phyloP scores from a whole-genome alignment of 2,329 filamentous ascomycete genomes.

The Aspergillus quadrilineatus region DNA sequence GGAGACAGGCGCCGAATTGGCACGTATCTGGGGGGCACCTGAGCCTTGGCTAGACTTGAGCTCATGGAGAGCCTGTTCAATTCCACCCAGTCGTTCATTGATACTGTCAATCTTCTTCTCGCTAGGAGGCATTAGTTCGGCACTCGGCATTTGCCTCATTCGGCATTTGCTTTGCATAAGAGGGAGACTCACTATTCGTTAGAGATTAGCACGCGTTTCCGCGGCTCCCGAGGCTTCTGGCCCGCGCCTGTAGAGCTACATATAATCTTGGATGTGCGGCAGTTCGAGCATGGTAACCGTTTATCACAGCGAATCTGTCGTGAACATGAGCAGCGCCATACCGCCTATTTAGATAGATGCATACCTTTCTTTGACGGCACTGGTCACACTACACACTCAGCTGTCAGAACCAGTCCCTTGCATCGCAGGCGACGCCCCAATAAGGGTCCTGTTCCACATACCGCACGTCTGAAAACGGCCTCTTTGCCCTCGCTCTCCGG shows the following conservation, averaged over 20 bases:
- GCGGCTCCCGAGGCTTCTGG: constrained; percentile 36
- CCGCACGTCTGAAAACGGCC: constrained; percentile 28
- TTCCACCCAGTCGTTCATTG: constrained; percentile 50
- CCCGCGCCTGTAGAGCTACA: constrained; percentile 41
- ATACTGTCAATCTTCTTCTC: constrained; percentile 56
- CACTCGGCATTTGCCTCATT: neutral
- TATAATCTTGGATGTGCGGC: constrained; percentile 35
- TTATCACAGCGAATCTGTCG: constrained; percentile 44
- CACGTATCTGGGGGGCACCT: constrained; percentile 5
- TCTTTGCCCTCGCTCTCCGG: constrained; percentile 29
- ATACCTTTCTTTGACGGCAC: constrained; percentile 36
- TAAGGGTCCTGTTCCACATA: constrained; percentile 22
- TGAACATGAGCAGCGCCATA: neutral
- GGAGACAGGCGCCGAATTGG: constrained; percentile 17
- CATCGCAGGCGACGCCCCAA: neutral
- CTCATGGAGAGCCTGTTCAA: constrained; percentile 41
- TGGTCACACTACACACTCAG: constrained; percentile 35
- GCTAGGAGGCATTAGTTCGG: constrained; percentile 28
- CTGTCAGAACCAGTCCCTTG: constrained; percentile 9
- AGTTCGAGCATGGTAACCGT: constrained; percentile 43
- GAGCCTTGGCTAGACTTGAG: constrained; percentile 20
- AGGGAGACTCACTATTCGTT: constrained; percentile 40
- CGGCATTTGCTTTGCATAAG: too few relatives aligned
- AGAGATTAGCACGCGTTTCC: constrained; percentile 43
- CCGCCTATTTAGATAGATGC: neutral